These are phyloP conservation scores for Begonia masoniana DNA, from an alignment of 306 rosid genomes.

Conservation along the genomic window DNA sequence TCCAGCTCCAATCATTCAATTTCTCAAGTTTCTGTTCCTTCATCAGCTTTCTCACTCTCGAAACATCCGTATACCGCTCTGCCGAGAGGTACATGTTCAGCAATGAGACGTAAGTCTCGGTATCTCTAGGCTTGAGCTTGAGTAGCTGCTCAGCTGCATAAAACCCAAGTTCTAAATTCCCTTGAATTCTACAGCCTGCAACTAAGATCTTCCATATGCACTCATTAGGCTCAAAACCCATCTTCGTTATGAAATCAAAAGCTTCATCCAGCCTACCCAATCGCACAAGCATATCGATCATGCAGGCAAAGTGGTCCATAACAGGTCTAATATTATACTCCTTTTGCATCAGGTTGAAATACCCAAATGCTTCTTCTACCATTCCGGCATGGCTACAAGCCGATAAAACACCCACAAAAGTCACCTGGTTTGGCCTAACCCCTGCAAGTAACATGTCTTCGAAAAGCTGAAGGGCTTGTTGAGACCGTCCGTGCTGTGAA, in stretches of 20 bases:
- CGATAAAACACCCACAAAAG: conserved; percentile 80
- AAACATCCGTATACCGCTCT: conserved; percentile 49
- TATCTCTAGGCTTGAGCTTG: conserved; percentile 56
- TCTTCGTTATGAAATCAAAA: conserved; percentile 40
- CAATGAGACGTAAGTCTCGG: conserved; percentile 38
- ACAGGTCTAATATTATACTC: conserved; percentile 68
- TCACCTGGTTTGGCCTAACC: conserved; percentile 57
- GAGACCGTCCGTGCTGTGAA: conserved; percentile 65
- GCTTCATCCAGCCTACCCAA: conserved; percentile 62
- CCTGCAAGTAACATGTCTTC: conserved; percentile 74
- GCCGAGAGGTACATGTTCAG: conserved; percentile 51
- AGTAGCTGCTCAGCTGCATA: conserved; percentile 63
- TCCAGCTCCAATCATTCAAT: conserved; percentile 82
- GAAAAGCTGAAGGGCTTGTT: conserved; percentile 65
- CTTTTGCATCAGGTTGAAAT: conserved; percentile 69
- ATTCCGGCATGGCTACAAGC: conserved; percentile 78
- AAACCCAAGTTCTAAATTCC: conserved; percentile 50
- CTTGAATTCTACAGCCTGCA: conserved; percentile 63
- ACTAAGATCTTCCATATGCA: conserved; percentile 57
- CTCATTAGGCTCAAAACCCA: conserved; percentile 59
- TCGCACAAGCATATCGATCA: conserved; percentile 68
- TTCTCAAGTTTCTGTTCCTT: conserved; percentile 47
- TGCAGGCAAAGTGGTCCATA: conserved; percentile 70
- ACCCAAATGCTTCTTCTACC: conserved; percentile 56
- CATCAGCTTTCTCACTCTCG: conserved; percentile 59